Evolutionary conservation across 2,329 filamentous ascomycete genomes (phyloP), one percentile per base, ranked within the genome.

Genomic region (Trichoderma atroviride): DNA sequence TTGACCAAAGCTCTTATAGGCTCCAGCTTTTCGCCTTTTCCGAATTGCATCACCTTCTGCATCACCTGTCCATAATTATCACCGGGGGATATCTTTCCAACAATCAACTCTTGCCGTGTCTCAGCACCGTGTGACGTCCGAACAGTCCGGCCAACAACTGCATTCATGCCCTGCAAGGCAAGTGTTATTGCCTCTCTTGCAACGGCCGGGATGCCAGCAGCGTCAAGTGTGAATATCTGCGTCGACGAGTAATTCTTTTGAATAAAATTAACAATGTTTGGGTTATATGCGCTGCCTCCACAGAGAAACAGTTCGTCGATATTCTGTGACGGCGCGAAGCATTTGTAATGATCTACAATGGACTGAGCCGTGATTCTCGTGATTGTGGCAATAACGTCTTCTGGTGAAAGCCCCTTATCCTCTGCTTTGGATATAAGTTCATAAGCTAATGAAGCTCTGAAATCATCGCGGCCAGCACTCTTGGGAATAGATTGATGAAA

Each of bases 131-230:
- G 74, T 2, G 86, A 86, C 7, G 88, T 84, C 1, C 83, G 84
- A 58, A 88, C 85, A 24, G 81, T 83, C 14, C 87, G 80, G 6
- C 85, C 86, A 0, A 87, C 82, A 16, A 89, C 75, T 2, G 86
- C 85, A 74, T 89, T 86, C 82, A 89, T 85, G 3, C 83, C 87
- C 76, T 88, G 86, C 83, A 85, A 87, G 3, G 84, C 83, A 71
- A 86, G 85, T 0, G 81, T 70, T 31, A 74, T 71, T 60, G 86
- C 85, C 74, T 89, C 87, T 75, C 88, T 88, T 2, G 86, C 86
- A 24, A 82, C 2, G 78, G 83, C 0, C 83, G 84, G 57, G 88
- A 70, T 55, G 0, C 62, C 62, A n/a, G 85, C 85, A 58, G 85
- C 84, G 71, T 88, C 85, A 5, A 89, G 79, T 80, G 85, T 85